Base-by-base conservation (phyloP, 345 rosid genomes). In the Kandelia obovata region DNA sequence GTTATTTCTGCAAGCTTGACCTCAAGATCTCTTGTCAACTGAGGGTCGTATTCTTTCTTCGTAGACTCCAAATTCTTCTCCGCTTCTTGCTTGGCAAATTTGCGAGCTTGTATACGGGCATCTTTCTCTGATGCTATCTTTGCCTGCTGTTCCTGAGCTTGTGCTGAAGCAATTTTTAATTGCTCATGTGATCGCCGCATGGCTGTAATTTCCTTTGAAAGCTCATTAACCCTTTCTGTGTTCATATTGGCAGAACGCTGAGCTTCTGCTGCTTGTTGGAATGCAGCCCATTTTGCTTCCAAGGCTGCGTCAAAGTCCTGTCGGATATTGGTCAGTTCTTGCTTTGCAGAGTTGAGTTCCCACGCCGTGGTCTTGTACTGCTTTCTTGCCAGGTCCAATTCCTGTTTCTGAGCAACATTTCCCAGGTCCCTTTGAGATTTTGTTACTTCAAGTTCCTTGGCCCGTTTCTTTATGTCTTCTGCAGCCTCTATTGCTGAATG, bases 251-350 rank as follows among this genome's bases (percentile, higher is more conserved):
- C 73, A 5, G 81, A 71, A 30, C 85, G 83, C 64, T 83, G 78
- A 0, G 96, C 96, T 66, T 92, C 97, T 0, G 89, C 87, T 1
- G 94, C 89, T 61, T 85, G 91, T 58, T 86, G 91, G 71, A 88
- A 70, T 0, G 91, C 76, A 0, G 87, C 82, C 64, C 77, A 25
- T 72, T 95, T 95, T 1, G 82, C 71, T 13, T 90, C 97, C 83
- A 83, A 62, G 3, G 83, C 82, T 0, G 93, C 82, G 63, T 86
- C 96, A 34, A 92, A 92, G 72, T 91, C 96, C 75, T 88, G 97
- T 68, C 91, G 71, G 63, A 88, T 71, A 72, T 79, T 81, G 21
- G 83, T 86, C 58, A 95, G 88, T 71, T 85, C 82, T 53, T 90
- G 96, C 72, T 92, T 95, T 5, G 86, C 83, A 2, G 88, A 72